Percentiles rank a stretch among this genome's conserved stretches.
These are phyloP conservation scores for Blastobotrys illinoisensis DNA, from an alignment of 1,139 yeast species.

Conservation along the genomic window DNA sequence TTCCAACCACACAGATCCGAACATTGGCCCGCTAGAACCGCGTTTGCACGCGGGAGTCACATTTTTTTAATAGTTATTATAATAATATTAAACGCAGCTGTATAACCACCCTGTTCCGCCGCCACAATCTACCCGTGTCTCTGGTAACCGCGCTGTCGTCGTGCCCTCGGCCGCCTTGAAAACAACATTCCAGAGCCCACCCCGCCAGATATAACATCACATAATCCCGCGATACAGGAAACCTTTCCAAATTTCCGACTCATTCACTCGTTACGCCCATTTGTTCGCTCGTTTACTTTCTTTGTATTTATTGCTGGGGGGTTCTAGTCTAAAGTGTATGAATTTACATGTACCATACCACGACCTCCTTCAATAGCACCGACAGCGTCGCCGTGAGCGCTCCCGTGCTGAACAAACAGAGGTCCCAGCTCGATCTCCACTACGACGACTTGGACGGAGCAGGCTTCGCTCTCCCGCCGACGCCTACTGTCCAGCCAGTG, in stretches of 20 bases:
- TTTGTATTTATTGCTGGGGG: background rate
- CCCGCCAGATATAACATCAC: background rate
- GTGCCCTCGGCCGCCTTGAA: background rate
- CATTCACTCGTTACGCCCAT: background rate
- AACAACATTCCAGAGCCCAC: background rate
- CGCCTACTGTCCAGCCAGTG: background rate
- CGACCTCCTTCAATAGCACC: background rate
- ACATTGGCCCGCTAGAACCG: background rate
- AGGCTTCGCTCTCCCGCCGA: background rate
- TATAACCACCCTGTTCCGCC: background rate
- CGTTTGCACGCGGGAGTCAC: background rate
- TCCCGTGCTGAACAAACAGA: background rate
- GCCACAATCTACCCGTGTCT: background rate
- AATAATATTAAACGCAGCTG: background rate
- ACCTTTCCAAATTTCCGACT: background rate
- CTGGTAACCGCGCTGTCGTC: background rate
- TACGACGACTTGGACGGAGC: background rate
- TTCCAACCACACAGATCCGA: background rate
- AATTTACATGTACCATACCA: background rate
- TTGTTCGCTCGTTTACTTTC: background rate
- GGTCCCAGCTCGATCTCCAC: background rate
- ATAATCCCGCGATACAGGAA: background rate
- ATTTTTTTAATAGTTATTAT: background rate
- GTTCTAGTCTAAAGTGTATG: background rate
- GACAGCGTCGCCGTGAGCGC: background rate